Base-by-base conservation (phyloP, 2,329 filamentous ascomycete species). In the Cryphonectria naterciae region DNA sequence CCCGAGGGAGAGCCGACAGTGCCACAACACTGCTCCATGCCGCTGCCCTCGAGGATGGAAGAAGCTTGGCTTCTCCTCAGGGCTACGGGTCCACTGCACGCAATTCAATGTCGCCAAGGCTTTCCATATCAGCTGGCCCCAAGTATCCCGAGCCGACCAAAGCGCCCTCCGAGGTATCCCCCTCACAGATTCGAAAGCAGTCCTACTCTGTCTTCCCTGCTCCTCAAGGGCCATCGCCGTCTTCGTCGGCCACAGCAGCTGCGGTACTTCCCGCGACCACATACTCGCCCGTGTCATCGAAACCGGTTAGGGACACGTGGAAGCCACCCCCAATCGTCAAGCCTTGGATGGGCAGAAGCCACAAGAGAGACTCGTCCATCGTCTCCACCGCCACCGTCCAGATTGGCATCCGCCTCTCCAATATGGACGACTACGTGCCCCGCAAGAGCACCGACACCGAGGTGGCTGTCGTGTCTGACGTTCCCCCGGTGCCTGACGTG, bases 381-480 rank as follows among this genome's bases (percentile, higher is more conserved):
- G 84, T 83, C 22, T 92, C 91, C 61, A 88, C 88, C 13, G 90
- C 90, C 35, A 93, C 90, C 0, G 90, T 93, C 15, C 90, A 92
- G 76, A 93, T 93, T 67, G 91, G 91, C 1, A 83, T 93, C 22
- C 87, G 91, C 15, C 83, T 93, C 69, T 93, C 91, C 37, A 88
- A 85, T 68, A 84, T 87, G 43, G 81, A 85, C 19, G 85, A 88
- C 73, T 83, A 88, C 73, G 79, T 81, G 0, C 81, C 80, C 22
- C 76, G 80, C 25, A 75, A 79, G 68, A 64, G n/a, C 67, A 75
- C 68, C 11, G 69, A 72, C 8, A 71, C 37, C 72, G 73, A 80
- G 68, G 70, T 80, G 71, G 80, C 68, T n/a, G 58, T 73, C 19
- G 43, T 63, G 6, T 39, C 67, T 17, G 35, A 35, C 11, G 65